Percentiles rank a stretch among this genome's conserved stretches.
phyloP scores from a whole-genome alignment of 192 early-diverging fungal genomes.

The Coemansia sp. region DNA sequence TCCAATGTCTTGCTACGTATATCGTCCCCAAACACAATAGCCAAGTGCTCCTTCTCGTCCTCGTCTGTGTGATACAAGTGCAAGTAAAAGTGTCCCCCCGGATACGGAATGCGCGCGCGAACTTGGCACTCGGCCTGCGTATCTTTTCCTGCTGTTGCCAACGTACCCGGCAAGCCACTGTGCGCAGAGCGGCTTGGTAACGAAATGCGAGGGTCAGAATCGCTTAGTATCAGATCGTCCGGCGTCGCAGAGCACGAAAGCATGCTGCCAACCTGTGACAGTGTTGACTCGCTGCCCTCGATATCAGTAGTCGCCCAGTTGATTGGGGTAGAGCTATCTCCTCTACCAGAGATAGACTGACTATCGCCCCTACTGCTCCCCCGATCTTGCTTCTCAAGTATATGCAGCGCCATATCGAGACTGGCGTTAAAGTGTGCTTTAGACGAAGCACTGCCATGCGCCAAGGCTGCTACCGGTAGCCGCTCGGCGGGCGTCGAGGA shows the following conservation, averaged over 20 bases:
- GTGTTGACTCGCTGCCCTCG: neutral
- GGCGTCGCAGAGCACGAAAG: conserved; percentile 13
- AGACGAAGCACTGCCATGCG: conserved; percentile 9
- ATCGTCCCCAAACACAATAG: conserved; percentile 88
- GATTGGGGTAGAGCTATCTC: conserved; percentile 21
- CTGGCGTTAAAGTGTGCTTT: conserved; percentile 52
- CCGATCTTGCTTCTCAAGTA: conserved; percentile 25
- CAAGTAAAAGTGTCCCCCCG: conserved; percentile 74
- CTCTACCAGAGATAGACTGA: neutral
- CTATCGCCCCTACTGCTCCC: neutral
- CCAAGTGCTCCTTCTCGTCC: conserved; percentile 91
- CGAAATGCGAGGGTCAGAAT: neutral
- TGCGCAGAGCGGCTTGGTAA: neutral
- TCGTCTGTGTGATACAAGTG: conserved; percentile 81
- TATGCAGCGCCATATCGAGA: conserved; percentile 41
- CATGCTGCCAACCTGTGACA: neutral
- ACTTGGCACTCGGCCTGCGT: conserved; percentile 53
- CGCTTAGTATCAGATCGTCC: conserved; percentile 33
- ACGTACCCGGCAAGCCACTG: neutral
- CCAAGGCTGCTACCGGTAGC: conserved; percentile 3
- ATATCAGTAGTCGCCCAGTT: conserved; percentile 30
- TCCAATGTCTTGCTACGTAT: conserved; percentile 71
- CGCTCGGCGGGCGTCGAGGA: conserved; percentile 36
- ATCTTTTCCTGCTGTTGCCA: neutral
- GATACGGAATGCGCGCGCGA: conserved; percentile 76